Evolutionary conservation across 148 eudicot species (phyloP).

Genomic region (Bassia scoparia): DNA sequence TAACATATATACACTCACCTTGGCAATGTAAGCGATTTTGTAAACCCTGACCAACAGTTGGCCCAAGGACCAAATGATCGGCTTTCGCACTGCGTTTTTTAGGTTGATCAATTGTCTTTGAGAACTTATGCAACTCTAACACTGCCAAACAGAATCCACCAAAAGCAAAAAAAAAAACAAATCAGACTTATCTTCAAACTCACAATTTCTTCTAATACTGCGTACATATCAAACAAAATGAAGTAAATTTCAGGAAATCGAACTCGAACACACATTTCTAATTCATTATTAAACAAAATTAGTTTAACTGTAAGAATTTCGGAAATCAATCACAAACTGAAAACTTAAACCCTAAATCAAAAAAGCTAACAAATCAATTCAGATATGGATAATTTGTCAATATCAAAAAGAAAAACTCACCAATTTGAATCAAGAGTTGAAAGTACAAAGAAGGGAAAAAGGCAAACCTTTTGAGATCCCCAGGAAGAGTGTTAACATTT

Average conservation of each 20-base stretch:
- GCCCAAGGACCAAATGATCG: constrained; percentile 77
- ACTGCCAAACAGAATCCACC: constrained; percentile 35
- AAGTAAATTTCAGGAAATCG: background rate
- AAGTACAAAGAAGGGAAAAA: too few relatives aligned
- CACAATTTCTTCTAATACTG: constrained; percentile 12
- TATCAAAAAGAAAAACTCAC: constrained; percentile 14
- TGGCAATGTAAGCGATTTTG: constrained; percentile 80
- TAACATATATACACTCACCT: constrained; percentile 38
- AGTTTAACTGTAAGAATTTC: too few relatives aligned
- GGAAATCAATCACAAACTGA: background rate
- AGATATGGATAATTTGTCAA: too few relatives aligned
- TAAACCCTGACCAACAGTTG: constrained; percentile 85
- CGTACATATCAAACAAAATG: background rate
- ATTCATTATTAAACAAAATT: background rate
- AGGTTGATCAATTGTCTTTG: constrained; percentile 28
- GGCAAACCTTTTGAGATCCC: too few relatives aligned
- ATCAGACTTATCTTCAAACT: background rate
- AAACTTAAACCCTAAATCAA: constrained; percentile 16
- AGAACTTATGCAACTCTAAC: constrained; percentile 51
- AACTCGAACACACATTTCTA: background rate
- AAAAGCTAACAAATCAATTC: background rate
- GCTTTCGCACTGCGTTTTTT: constrained; percentile 42
- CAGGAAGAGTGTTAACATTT: too few relatives aligned
- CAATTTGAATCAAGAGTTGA: background rate
- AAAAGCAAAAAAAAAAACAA: background rate